These are phyloP conservation scores for Rhynchosporium agropyri DNA, from an alignment of 2,329 filamentous ascomycete species.

Conservation along the genomic window DNA sequence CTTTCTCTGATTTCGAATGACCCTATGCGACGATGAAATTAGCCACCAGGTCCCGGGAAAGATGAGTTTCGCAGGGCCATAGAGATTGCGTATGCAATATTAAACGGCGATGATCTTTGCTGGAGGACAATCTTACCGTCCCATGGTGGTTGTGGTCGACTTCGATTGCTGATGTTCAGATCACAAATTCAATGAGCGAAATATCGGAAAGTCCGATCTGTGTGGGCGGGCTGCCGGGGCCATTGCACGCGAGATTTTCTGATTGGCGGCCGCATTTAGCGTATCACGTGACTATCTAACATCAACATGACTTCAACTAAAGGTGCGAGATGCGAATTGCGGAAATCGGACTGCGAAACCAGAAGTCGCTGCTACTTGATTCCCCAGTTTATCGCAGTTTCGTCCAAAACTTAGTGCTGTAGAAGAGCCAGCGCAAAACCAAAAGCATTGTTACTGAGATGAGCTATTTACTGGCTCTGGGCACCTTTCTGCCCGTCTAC, in stretches of 20 bases:
- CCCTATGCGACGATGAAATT: conserved; percentile 45
- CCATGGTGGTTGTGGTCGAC: conserved; percentile 21
- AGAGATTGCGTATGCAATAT: neutral
- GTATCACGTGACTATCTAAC: too few relatives aligned
- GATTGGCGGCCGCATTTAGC: too few relatives aligned
- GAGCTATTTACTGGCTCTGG: too few relatives aligned
- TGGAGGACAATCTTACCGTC: conserved; percentile 8
- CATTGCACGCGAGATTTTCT: neutral
- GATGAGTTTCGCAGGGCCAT: conserved; percentile 3
- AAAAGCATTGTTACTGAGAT: too few relatives aligned
- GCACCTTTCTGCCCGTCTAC: too few relatives aligned
- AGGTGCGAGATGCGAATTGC: too few relatives aligned
- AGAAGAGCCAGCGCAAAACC: too few relatives aligned
- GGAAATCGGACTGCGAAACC: too few relatives aligned
- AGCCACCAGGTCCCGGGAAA: neutral
- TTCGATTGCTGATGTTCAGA: conserved; percentile 14
- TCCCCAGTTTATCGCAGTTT: too few relatives aligned
- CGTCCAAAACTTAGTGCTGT: too few relatives aligned
- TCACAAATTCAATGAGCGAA: conserved; percentile 6
- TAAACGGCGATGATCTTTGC: neutral
- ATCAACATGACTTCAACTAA: too few relatives aligned
- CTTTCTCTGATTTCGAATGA: conserved; percentile 78
- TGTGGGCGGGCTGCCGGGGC: neutral
- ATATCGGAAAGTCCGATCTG: neutral
- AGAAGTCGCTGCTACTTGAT: too few relatives aligned